A percentile compares a stretch with the other conserved stretches of the same genome.
Conservation (phyloP, 129 eudicot genomes). For the Artemisia argyi region DNA sequence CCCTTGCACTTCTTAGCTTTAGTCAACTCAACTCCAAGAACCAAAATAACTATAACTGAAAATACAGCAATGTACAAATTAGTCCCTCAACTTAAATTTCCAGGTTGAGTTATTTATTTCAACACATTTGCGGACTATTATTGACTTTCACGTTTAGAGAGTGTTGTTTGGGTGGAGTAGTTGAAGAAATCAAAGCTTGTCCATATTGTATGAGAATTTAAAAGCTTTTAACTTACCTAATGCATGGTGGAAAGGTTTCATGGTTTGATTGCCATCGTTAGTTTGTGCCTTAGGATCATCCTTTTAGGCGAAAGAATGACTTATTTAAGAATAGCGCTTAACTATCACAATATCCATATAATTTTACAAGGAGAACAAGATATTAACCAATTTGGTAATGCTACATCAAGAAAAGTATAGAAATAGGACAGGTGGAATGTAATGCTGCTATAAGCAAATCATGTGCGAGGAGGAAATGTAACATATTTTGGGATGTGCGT, state of each 20-base stretch:
- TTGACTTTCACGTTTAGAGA: neutral
- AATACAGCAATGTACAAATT: no score
- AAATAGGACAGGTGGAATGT: neutral
- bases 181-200: neutral
- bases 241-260: neutral
- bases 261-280: constrained; percentile 27
- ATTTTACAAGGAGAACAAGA: neutral
- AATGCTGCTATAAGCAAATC: no score
- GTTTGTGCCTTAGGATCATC: constrained; percentile 3
- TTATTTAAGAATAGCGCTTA: neutral
- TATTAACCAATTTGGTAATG: constrained; percentile 9
- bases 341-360: neutral
- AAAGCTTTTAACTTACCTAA: neutral
- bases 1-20: no score
- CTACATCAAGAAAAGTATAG: neutral
- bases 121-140: neutral
- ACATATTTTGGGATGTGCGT: constrained; percentile 14
- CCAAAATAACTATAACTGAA: no score
- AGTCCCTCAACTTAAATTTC: no score
- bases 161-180: neutral
- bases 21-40: no score
- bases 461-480: neutral
- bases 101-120: no score
- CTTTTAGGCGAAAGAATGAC: neutral
- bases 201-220: neutral